phyloP scores from a whole-genome alignment of 2,329 filamentous ascomycete genomes.

The Pseudocercospora crystallina region DNA sequence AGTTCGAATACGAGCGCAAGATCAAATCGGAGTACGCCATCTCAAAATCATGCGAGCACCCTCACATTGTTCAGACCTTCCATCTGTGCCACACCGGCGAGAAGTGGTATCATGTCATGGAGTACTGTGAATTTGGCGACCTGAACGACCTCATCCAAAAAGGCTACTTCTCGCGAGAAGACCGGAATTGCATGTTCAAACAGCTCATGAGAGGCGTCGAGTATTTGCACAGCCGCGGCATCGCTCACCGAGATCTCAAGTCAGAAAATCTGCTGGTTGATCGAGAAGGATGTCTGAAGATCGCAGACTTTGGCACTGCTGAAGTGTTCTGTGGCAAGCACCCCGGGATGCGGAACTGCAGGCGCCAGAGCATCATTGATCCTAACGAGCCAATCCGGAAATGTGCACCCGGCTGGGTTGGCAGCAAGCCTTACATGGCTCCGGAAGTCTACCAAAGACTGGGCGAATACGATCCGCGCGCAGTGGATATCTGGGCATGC shows the following conservation, averaged over 20 bases:
- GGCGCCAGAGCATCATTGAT: conserved; percentile 63
- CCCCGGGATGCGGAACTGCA: conserved; percentile 63
- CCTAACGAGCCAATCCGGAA: conserved; percentile 70
- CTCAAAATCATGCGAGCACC: conserved; percentile 79
- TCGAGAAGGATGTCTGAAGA: conserved; percentile 78
- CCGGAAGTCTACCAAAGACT: conserved; percentile 77
- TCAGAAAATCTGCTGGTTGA: conserved; percentile 81
- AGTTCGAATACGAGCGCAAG: conserved; percentile 78
- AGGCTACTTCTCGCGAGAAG: conserved; percentile 64
- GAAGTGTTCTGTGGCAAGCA: conserved; percentile 82
- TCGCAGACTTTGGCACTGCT: conserved; percentile 87
- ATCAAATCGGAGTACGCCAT: conserved; percentile 90
- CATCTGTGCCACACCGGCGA: conserved; percentile 69
- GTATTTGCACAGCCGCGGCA: conserved; percentile 79
- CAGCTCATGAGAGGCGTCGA: conserved; percentile 79
- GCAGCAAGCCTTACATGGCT: conserved; percentile 82
- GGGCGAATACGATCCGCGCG: conserved; percentile 68
- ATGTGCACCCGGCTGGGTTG: conserved; percentile 78
- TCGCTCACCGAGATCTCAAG: conserved; percentile 89
- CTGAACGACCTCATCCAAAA: conserved; percentile 71
- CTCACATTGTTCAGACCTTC: conserved; percentile 81
- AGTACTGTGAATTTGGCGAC: conserved; percentile 82
- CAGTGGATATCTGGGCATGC: conserved; percentile 82
- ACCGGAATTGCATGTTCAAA: conserved; percentile 84
- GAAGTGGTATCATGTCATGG: conserved; percentile 90